Conservation (phyloP, 108 stramenopile species). For the Seminavis robusta region DNA sequence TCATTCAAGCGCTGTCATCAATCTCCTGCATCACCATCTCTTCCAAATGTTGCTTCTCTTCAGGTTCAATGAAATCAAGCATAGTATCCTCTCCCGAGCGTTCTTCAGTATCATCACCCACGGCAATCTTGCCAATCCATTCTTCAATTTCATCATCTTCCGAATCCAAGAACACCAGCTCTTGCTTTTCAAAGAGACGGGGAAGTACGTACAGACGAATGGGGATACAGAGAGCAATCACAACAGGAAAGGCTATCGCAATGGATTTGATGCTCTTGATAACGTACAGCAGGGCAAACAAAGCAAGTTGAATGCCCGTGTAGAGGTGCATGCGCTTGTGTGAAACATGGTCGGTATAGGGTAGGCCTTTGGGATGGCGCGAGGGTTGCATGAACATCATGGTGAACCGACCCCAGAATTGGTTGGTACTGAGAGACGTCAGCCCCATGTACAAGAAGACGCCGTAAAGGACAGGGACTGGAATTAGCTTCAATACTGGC, state of each 20-base stretch:
- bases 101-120: no score
- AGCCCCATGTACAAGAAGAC: slow-evolving; percentile 82
- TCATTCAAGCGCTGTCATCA: no score
- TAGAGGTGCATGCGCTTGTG: slow-evolving; percentile 41
- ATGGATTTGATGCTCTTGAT: slow-evolving; percentile 21
- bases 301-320: slow-evolving; percentile 70
- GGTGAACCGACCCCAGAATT: slow-evolving; percentile 77
- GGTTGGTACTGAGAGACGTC: slow-evolving; percentile 68
- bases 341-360: slow-evolving; percentile 55
- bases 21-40: no score
- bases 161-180: slow-evolving; percentile 15
- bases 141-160: slow-evolving; percentile 4
- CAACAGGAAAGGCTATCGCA: slow-evolving; percentile 20
- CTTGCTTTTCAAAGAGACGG: slow-evolving; percentile 13
- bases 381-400: slow-evolving; percentile 52
- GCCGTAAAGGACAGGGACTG: slow-evolving; percentile 73
- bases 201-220: slow-evolving; percentile 38
- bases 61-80: no score
- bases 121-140: background rate
- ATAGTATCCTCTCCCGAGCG: no score
- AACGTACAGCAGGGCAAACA: slow-evolving; percentile 76
- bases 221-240: slow-evolving; percentile 75
- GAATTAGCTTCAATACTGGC: slow-evolving; percentile 54
- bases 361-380: slow-evolving; percentile 44
- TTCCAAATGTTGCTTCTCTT: no score